phyloP scores from a whole-genome alignment of 805 yeast genomes.

The Candida sithepensis region DNA sequence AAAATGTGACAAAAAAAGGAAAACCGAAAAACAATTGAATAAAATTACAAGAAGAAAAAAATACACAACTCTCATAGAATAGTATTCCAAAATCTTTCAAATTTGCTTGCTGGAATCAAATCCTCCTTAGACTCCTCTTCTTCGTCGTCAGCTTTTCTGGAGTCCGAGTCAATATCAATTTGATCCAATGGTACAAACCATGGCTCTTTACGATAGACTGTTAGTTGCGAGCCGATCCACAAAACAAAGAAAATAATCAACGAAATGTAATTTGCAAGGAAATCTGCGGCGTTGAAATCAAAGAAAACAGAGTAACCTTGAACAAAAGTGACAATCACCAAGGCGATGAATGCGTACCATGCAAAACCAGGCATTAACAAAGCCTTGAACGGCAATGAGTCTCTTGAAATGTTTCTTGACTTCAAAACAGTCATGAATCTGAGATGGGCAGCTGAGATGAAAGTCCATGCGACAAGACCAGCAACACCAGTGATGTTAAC shows the following conservation, averaged over 20 bases:
- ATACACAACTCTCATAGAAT: neutral
- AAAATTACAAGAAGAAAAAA: neutral
- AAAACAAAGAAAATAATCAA: slow-evolving; percentile 53
- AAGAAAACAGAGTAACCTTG: slow-evolving; percentile 73
- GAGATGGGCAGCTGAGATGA: slow-evolving; percentile 59
- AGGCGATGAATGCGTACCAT: slow-evolving; percentile 54
- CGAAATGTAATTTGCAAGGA: slow-evolving; percentile 71
- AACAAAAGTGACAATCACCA: slow-evolving; percentile 55
- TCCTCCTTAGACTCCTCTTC: neutral
- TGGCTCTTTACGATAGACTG: slow-evolving; percentile 47
- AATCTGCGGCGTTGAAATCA: slow-evolving; percentile 46
- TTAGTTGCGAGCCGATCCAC: slow-evolving; percentile 49
- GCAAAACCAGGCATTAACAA: slow-evolving; percentile 64
- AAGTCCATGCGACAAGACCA: slow-evolving; percentile 70
- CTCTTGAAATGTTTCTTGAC: slow-evolving; percentile 60
- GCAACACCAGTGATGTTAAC: slow-evolving; percentile 72
- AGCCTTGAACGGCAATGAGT: slow-evolving; percentile 72
- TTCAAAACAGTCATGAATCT: slow-evolving; percentile 66
- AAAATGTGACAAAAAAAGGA: too few species aligned
- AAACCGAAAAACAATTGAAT: too few species aligned
- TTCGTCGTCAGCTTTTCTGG: slow-evolving; percentile 7
- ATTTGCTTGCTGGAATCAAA: slow-evolving; percentile 2
- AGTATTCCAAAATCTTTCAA: neutral
- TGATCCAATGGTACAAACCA: slow-evolving; percentile 49
- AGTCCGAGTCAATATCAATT: slow-evolving; percentile 40